A percentile compares a stretch with the other conserved stretches of the same genome.
Evolutionary conservation across 768 basidiomycete genomes (phyloP).

Genomic region (Mycena pura): DNA sequence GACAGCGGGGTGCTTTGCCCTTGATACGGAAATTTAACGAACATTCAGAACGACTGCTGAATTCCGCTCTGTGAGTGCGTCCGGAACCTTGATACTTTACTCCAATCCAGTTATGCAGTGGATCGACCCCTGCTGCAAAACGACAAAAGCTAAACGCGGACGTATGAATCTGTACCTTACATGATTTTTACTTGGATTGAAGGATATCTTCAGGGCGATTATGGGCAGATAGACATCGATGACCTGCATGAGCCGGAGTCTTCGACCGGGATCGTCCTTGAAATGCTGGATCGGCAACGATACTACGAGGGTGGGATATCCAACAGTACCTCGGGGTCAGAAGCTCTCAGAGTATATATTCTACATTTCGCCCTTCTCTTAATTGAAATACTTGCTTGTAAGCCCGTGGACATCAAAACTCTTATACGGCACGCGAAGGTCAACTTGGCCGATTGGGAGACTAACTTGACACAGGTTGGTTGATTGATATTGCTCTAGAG

Average conservation of each 20-base stretch:
- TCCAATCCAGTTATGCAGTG: slow-evolving; percentile 43
- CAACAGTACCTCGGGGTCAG: slow-evolving; percentile 34
- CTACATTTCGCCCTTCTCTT: background rate
- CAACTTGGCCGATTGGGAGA: slow-evolving; percentile 63
- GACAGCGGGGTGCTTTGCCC: slow-evolving; percentile 85
- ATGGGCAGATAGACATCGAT: slow-evolving; percentile 76
- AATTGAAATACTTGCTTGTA: slow-evolving; percentile 1
- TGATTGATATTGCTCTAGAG: background rate
- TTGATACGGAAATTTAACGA: slow-evolving; percentile 98
- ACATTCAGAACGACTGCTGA: slow-evolving; percentile 89
- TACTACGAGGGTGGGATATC: slow-evolving; percentile 78
- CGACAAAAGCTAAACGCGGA: slow-evolving; percentile 58
- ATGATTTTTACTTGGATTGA: background rate
- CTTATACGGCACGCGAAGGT: slow-evolving; percentile 56
- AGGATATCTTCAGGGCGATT: slow-evolving; percentile 39
- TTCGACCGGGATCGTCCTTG: slow-evolving; percentile 74
- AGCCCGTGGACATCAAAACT: slow-evolving; percentile 54
- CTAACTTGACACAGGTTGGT: slow-evolving; percentile 61
- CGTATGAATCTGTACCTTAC: slow-evolving; percentile 39
- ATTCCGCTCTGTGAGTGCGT: slow-evolving; percentile 69
- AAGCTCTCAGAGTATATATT: slow-evolving; percentile 37
- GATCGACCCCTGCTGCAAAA: slow-evolving; percentile 64
- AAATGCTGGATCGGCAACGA: slow-evolving; percentile 86
- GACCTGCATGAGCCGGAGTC: slow-evolving; percentile 79
- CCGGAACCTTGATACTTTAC: background rate